These are phyloP conservation scores for Monascus ruber DNA, from an alignment of 2,329 filamentous ascomycete genomes.

Conservation along the genomic window DNA sequence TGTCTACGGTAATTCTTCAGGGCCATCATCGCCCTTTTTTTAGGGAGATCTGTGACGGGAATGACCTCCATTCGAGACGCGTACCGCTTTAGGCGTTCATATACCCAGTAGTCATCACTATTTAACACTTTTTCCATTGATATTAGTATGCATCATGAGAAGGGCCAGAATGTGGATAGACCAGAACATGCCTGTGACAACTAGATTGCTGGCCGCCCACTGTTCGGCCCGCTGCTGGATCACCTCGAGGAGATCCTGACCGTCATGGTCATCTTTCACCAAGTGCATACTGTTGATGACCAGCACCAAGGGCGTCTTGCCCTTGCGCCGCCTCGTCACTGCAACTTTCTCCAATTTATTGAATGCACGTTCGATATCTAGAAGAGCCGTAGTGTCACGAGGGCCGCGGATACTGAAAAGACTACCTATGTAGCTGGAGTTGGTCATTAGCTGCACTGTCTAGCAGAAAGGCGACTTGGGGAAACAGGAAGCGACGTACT, in stretches of 20 bases:
- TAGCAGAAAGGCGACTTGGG: too few relatives aligned
- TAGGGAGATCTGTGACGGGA: slow-evolving; percentile 71
- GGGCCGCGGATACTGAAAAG: slow-evolving; percentile 92
- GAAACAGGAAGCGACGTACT: slow-evolving; percentile 44
- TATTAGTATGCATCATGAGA: background rate
- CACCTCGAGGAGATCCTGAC: slow-evolving; percentile 84
- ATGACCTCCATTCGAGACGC: slow-evolving; percentile 93
- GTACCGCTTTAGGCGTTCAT: slow-evolving; percentile 83
- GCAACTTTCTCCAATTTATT: slow-evolving; percentile 98
- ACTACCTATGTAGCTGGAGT: slow-evolving; percentile 57
- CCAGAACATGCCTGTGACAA: slow-evolving; percentile 48
- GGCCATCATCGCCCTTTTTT: slow-evolving; percentile 63
- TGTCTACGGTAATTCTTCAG: slow-evolving; percentile 68
- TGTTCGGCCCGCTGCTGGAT: slow-evolving; percentile 92
- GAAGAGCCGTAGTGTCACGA: slow-evolving; percentile 76
- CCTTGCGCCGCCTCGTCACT: slow-evolving; percentile 47
- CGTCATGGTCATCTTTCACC: slow-evolving; percentile 80
- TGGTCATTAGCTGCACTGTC: too few relatives aligned
- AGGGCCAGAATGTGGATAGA: background rate
- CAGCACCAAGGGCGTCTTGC: slow-evolving; percentile 65
- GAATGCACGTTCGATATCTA: slow-evolving; percentile 92
- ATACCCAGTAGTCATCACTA: slow-evolving; percentile 97
- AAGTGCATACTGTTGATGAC: slow-evolving; percentile 93
- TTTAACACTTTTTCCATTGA: slow-evolving; percentile 60
- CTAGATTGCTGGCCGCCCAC: slow-evolving; percentile 85